phyloP scores from a whole-genome alignment of 371 early-diverging fungal species.

The Apophysomyces variabilis region DNA sequence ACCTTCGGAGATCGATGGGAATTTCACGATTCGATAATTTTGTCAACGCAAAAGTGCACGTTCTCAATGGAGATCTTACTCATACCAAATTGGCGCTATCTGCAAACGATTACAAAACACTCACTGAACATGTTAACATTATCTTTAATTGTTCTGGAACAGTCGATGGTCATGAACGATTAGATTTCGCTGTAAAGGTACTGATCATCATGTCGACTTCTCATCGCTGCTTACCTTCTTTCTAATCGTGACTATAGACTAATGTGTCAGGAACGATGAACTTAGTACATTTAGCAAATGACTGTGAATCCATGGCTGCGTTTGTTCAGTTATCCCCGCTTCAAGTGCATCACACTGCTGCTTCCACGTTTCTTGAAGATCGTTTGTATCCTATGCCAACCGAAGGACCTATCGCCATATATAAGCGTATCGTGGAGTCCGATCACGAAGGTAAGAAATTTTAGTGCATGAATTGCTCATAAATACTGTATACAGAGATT shows the following conservation, averaged over 20 bases:
- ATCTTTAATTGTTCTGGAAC: slow-evolving; percentile 65
- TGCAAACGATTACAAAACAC: slow-evolving; percentile 40
- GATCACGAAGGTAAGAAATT: slow-evolving; percentile 22
- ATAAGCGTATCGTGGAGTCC: slow-evolving; percentile 24
- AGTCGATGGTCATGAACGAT: slow-evolving; percentile 57
- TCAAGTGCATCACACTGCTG: slow-evolving; percentile 33
- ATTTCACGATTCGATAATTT: slow-evolving; percentile 36
- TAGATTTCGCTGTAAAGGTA: slow-evolving; percentile 58
- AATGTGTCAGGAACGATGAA: slow-evolving; percentile 61
- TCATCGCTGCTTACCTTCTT: neutral
- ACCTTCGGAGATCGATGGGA: slow-evolving; percentile 49
- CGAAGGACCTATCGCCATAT: slow-evolving; percentile 45
- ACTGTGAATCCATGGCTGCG: slow-evolving; percentile 47
- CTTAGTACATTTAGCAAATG: slow-evolving; percentile 55
- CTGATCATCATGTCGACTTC: neutral
- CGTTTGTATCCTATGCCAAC: slow-evolving; percentile 50
- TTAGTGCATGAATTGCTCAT: too few species aligned
- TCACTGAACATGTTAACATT: slow-evolving; percentile 49
- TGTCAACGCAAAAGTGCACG: slow-evolving; percentile 57
- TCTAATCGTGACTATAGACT: slow-evolving; percentile 28
- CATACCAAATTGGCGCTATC: slow-evolving; percentile 53
- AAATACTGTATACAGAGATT: slow-evolving; percentile 16
- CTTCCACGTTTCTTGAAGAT: slow-evolving; percentile 40
- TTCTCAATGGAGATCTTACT: slow-evolving; percentile 57
- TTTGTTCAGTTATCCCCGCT: slow-evolving; percentile 61